A percentile compares a stretch with the other conserved stretches of the same genome.
These are phyloP conservation scores for Fomitopsis pinicola DNA, from an alignment of 1,284 basidiomycete species.

Conservation along the genomic window DNA sequence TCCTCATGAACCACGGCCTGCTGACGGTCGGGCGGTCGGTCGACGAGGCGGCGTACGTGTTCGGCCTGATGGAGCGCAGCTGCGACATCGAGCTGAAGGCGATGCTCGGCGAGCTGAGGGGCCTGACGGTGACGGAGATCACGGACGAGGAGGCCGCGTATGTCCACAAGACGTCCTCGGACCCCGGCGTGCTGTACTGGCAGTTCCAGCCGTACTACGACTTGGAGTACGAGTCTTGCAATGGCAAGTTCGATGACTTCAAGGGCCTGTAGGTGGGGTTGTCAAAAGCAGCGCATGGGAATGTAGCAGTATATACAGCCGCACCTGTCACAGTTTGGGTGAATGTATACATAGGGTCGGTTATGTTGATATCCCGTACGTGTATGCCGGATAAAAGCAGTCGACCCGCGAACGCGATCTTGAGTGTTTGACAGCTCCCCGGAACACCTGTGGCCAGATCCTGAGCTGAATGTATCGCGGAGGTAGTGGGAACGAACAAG, in stretches of 20 bases:
- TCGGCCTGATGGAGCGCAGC: background rate
- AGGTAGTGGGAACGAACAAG: background rate
- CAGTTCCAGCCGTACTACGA: background rate
- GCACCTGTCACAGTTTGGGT: background rate
- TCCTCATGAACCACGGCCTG: background rate
- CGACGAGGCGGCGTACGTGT: background rate
- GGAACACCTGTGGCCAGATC: background rate
- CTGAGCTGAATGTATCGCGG: background rate
- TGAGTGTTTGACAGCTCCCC: too few relatives aligned
- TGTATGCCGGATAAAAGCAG: background rate
- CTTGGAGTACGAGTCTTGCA: background rate
- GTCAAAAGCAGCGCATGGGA: background rate
- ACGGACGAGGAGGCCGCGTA: background rate
- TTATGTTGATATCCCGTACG: background rate
- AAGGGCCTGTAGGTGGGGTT: background rate
- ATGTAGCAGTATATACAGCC: background rate
- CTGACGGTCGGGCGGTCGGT: background rate
- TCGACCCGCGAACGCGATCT: background rate
- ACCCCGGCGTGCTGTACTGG: background rate
- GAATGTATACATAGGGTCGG: background rate
- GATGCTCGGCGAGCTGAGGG: background rate
- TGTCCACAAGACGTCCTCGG: background rate
- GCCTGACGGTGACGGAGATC: background rate
- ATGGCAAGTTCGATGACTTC: background rate
- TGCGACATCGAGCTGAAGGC: slow-evolving; percentile 1